A percentile compares a stretch with the other conserved stretches of the same genome.
These are phyloP conservation scores for Mitragyna speciosa DNA, from an alignment of 257 asterid species.

Conservation along the genomic window DNA sequence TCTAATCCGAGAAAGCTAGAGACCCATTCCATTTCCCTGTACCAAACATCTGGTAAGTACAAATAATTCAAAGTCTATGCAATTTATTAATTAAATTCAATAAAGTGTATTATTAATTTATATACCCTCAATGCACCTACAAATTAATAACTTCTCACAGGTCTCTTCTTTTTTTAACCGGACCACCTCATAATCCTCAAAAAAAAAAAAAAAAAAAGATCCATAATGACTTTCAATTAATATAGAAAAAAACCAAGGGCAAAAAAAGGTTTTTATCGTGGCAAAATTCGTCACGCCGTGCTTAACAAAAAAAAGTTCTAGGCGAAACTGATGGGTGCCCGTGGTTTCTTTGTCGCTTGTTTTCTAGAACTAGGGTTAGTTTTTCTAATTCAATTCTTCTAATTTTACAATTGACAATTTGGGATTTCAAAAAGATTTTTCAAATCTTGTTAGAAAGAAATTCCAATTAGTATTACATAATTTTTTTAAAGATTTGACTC, in stretches of 20 bases:
- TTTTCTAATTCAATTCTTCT: constrained; percentile 4
- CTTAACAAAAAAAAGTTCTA: neutral
- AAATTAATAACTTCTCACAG: neutral
- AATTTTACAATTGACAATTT: neutral
- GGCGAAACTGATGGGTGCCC: constrained; percentile 24
- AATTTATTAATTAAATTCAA: neutral
- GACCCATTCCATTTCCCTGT: no score
- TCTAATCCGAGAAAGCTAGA: no score
- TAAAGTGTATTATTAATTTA: neutral
- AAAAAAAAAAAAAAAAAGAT: neutral
- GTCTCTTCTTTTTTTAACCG: neutral
- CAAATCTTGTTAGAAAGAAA: neutral
- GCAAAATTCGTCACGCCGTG: constrained; percentile 25
- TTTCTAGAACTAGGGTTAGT: constrained; percentile 7
- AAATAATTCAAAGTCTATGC: neutral
- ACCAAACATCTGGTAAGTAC: neutral
- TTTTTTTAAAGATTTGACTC: no score
- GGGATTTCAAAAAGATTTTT: neutral
- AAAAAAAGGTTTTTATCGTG: constrained; percentile 1
- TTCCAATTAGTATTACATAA: neutral
- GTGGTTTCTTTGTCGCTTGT: constrained; percentile 21
- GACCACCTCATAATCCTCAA: neutral
- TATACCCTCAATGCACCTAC: neutral
- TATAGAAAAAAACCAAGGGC: neutral
- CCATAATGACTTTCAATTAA: neutral